A percentile compares a stretch with the other conserved stretches of the same genome.
Evolutionary conservation across 176 grass and related monocot species (phyloP).

Genomic region (Ananas comosus): DNA sequence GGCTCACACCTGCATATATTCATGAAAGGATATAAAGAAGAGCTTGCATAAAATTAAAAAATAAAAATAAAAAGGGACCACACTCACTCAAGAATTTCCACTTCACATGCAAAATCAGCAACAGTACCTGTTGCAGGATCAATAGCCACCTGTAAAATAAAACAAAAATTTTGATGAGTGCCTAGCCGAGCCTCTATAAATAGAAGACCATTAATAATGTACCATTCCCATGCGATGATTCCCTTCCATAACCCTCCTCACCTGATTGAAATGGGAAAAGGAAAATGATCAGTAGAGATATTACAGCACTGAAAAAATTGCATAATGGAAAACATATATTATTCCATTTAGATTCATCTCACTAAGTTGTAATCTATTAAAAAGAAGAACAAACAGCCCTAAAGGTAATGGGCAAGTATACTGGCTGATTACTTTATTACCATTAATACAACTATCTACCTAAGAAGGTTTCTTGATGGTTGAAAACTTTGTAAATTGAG

Average conservation of each 20-base stretch:
- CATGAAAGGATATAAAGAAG: constrained; percentile 14
- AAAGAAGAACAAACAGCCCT: neutral
- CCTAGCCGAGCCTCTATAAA: neutral
- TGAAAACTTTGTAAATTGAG: too few relatives aligned
- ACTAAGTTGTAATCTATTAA: neutral
- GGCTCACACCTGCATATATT: constrained; percentile 68
- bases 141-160: constrained; percentile 59
- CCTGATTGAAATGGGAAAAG: constrained; percentile 33
- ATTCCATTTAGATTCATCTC: neutral
- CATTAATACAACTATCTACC: too few relatives aligned
- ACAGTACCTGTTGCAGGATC: constrained; percentile 79
- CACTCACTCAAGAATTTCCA: constrained; percentile 97
- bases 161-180: constrained; percentile 6
- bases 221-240: constrained; percentile 98
- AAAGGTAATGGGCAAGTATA: too few relatives aligned
- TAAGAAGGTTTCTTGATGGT: too few relatives aligned
- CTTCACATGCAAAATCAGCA: constrained; percentile 93
- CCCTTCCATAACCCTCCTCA: constrained; percentile 98
- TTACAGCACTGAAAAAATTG: constrained; percentile 4
- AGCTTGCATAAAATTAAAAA: constrained; percentile 17
- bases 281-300: constrained; percentile 10
- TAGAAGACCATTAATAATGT: neutral
- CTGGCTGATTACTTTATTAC: too few relatives aligned
- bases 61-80: constrained; percentile 20
- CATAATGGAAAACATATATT: neutral